Conservation (phyloP, 345 rosid genomes). For the Salix exigua region DNA sequence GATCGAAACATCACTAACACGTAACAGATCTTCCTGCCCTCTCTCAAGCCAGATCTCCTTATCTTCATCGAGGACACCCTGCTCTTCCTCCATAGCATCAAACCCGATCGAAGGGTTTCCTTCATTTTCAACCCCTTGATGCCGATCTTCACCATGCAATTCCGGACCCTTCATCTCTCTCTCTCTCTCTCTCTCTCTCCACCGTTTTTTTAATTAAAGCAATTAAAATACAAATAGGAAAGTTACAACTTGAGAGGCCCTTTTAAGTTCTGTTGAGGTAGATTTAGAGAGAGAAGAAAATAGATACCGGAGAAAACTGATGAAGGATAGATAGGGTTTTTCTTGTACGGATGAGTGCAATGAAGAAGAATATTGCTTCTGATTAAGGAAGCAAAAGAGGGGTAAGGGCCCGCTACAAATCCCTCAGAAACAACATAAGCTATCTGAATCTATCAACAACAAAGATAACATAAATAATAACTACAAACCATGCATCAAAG, state of each 20-base stretch:
- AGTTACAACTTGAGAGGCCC: constrained; percentile 15
- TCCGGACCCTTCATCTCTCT: constrained; percentile 21
- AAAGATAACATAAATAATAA: constrained; percentile 13
- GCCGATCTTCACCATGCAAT: constrained; percentile 32
- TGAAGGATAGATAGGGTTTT: constrained; percentile 15
- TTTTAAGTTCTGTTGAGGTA: constrained; percentile 13
- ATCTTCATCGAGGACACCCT: constrained; percentile 15
- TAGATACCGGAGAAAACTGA: background rate
- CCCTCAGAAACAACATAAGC: constrained; percentile 46
- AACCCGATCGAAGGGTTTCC: constrained; percentile 19
- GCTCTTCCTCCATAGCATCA: constrained; percentile 29
- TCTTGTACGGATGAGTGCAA: constrained; percentile 48
- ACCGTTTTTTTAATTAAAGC: background rate
- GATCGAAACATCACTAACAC: constrained; percentile 49
- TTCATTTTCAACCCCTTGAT: constrained; percentile 17
- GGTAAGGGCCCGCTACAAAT: constrained; percentile 36
- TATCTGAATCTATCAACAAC: constrained; percentile 31
- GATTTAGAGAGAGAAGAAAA: constrained; percentile 7
- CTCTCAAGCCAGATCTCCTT: constrained; percentile 55
- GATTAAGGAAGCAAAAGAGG: constrained; percentile 34
- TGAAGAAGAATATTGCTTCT: constrained; percentile 21
- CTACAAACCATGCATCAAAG: background rate
- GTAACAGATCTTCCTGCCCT: constrained; percentile 46
- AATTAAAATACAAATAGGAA: background rate
- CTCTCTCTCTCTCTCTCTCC: background rate